phyloP scores from a whole-genome alignment of 306 rosid species.

The Geum urbanum region DNA sequence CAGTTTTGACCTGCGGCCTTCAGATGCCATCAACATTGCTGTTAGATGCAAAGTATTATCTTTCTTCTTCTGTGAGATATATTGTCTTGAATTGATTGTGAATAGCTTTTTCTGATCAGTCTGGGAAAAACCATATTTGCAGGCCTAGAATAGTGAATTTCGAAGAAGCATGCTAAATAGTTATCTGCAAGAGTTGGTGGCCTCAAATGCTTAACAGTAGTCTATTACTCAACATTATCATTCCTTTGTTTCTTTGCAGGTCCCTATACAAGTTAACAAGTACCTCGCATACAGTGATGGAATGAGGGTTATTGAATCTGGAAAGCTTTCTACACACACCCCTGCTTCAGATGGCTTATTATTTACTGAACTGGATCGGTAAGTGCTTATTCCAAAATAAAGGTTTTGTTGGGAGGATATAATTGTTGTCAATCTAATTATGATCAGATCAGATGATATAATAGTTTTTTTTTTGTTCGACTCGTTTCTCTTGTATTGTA shows the following conservation, averaged over 20 bases:
- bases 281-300: conserved; percentile 87
- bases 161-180: too few relatives aligned
- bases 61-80: neutral
- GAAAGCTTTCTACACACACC: conserved; percentile 51
- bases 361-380: conserved; percentile 87
- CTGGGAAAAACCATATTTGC: too few relatives aligned
- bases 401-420: neutral
- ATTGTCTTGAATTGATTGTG: neutral
- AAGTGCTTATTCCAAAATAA: conserved; percentile 9
- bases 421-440: neutral
- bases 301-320: conserved; percentile 84
- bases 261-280: conserved; percentile 95
- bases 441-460: neutral
- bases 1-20: conserved; percentile 96
- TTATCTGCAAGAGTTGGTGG: neutral
- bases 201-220: neutral
- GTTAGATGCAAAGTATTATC: conserved; percentile 83
- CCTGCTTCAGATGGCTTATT: conserved; percentile 73
- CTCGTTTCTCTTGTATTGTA: too few relatives aligned
- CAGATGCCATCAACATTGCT: conserved; percentile 97
- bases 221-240: neutral
- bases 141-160: too few relatives aligned
- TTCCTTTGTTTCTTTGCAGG: conserved; percentile 40
- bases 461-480: too few relatives aligned
- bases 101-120: too few relatives aligned